Percentiles rank a stretch among this genome's conserved stretches.
Conservation (phyloP, 805 yeast genomes). For the Yamadazyma tumulicola region DNA sequence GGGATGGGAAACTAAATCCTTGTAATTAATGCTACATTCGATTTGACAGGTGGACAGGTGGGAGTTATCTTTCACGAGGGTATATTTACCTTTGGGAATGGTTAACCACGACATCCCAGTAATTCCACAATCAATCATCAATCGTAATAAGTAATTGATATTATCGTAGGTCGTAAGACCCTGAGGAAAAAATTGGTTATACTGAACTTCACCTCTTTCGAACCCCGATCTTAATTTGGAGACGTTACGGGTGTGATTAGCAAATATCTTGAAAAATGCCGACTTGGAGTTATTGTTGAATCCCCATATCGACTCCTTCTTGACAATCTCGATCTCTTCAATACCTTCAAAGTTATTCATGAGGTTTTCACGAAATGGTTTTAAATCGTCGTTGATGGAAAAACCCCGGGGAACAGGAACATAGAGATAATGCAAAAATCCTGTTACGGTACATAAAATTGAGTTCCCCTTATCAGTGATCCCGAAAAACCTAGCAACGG, state of each 20-base stretch:
- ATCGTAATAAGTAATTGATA: constrained; percentile 75
- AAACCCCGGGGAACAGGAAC: constrained; percentile 88
- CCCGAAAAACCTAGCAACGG: constrained; percentile 84
- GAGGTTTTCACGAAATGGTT: constrained; percentile 44
- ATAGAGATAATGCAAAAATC: constrained; percentile 85
- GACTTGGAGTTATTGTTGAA: constrained; percentile 72
- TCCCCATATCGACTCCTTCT: constrained; percentile 93
- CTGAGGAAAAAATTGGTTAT: constrained; percentile 59
- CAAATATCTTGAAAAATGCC: constrained; percentile 75
- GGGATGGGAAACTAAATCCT: constrained; percentile 70
- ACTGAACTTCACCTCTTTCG: constrained; percentile 75
- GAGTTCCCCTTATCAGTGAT: constrained; percentile 86
- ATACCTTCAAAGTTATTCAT: constrained; percentile 53
- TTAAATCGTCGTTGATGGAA: constrained; percentile 49
- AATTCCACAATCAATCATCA: constrained; percentile 90
- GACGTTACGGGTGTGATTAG: constrained; percentile 62
- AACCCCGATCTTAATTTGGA: constrained; percentile 72
- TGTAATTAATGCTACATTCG: constrained; percentile 70
- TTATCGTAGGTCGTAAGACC: constrained; percentile 81
- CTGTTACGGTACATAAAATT: constrained; percentile 83
- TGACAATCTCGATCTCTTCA: constrained; percentile 56
- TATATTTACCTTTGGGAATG: constrained; percentile 71
- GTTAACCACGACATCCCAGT: constrained; percentile 98
- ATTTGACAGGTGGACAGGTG: constrained; percentile 78
- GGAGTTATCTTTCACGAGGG: constrained; percentile 33